Percentiles rank a stretch among this genome's conserved stretches.
Conservation (phyloP, 768 basidiomycete genomes). For the Tephrocybe rancida region DNA sequence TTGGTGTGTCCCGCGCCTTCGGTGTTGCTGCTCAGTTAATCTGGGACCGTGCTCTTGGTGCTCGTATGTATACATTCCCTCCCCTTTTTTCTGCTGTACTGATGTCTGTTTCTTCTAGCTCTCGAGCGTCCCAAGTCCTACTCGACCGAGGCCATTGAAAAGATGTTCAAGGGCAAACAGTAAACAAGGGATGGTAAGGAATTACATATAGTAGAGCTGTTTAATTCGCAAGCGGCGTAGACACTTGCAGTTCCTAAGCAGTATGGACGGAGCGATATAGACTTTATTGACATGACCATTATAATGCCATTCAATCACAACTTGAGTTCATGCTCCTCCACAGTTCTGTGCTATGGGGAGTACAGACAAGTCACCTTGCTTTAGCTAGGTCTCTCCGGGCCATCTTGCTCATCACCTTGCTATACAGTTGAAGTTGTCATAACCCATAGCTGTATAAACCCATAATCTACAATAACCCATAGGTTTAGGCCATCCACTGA, state of each 20-base stretch:
- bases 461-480: too few relatives aligned
- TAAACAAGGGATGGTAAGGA: conserved; percentile 3
- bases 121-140: conserved; percentile 93
- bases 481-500: too few relatives aligned
- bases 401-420: too few relatives aligned
- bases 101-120: conserved; percentile 39
- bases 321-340: too few relatives aligned
- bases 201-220: conserved; percentile 3
- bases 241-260: not conserved
- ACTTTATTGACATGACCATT: not conserved
- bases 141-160: conserved; percentile 77
- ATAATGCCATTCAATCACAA: not conserved
- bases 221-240: conserved; percentile 4
- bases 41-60: conserved; percentile 92
- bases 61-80: conserved; percentile 58
- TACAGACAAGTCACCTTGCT: too few relatives aligned
- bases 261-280: conserved; percentile 1
- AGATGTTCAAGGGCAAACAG: conserved; percentile 70
- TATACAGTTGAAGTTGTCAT: too few relatives aligned
- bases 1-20: conserved; percentile 94
- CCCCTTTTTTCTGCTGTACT: not conserved
- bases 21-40: conserved; percentile 89
- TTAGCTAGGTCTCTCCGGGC: too few relatives aligned
- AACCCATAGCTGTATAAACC: too few relatives aligned
- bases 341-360: too few relatives aligned